Base-by-base conservation (phyloP, 2,329 filamentous ascomycete genomes). In the Fusarium subtropicale region DNA sequence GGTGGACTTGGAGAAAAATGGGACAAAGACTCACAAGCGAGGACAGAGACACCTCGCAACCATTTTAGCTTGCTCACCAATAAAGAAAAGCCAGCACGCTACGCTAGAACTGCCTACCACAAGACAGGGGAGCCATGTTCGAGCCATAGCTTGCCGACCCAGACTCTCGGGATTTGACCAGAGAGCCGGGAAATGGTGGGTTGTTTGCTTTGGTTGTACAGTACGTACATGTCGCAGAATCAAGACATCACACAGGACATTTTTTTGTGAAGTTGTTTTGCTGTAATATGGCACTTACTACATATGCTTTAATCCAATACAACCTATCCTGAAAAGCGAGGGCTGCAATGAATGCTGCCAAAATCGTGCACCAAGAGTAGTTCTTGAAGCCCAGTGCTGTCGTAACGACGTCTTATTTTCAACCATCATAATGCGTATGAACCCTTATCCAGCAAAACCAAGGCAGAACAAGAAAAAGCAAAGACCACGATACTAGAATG, bases 61-160 rank as follows among this genome's bases (percentile, higher is more conserved):
- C 24, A 52, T 36, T 50, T 20, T 48, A 26, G 26, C 53, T 18
- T 22, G n/a, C 36, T 46, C 41, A 36, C 36, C 41, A 45, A 63
- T 24, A 44, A 34, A 48, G 30, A 39, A 56, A 30, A 44, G 58
- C 38, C 55, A 58, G 18, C 45, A 60, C 60, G 50, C 56, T 57
- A 56, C 48, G 60, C 56, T 58, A 58, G 72, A 36, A 20, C 48
- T 52, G 28, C 22, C 33, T 63, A 53, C 50, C 59, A 71, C 68
- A 53, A 64, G 71, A 75, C 72, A 75, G 67, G 74, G 75, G 75
- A 69, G 57, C 75, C 76, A 75, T 72, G 76, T 69, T 70, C 68
- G 61, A 71, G 70, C 71, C 73, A 75, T 66, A 71, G 73, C 72
- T 78, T 78, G 68, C 77, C 76, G 77, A 78, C 75, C 77, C 77